These are phyloP conservation scores for Alternaria metachromatica DNA, from an alignment of 2,329 filamentous ascomycete species.

Conservation along the genomic window DNA sequence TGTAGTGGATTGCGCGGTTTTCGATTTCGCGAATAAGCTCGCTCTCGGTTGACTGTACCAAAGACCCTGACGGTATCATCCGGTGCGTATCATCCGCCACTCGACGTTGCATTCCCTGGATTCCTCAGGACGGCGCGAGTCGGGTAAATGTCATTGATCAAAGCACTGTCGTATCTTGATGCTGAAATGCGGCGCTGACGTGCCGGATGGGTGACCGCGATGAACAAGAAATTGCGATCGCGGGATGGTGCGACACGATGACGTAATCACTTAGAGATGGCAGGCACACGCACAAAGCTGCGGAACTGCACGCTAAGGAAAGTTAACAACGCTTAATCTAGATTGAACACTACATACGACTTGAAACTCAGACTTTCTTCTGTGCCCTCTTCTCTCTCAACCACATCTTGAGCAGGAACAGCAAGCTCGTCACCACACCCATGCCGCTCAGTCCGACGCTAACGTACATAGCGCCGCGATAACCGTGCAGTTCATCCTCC, in stretches of 20 bases:
- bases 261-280: background rate
- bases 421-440: constrained; percentile 31
- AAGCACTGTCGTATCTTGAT: background rate
- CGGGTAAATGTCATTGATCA: background rate
- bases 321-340: background rate
- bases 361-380: background rate
- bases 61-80: background rate
- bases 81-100: background rate
- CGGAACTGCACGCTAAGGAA: background rate
- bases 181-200: background rate
- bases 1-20: background rate
- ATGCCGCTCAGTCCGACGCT: constrained; percentile 46
- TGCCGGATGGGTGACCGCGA: background rate
- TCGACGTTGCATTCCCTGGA: background rate
- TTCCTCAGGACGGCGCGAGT: background rate
- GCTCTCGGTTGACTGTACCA: background rate
- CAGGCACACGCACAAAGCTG: background rate
- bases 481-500: constrained; percentile 45
- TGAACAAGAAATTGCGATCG: background rate
- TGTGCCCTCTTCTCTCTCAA: constrained; percentile 4
- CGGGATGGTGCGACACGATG: background rate
- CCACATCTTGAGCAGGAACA: constrained; percentile 33
- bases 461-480: constrained; percentile 49
- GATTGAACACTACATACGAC: background rate
- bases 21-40: background rate